Conservation (phyloP, 2,329 filamentous ascomycete genomes). For the Colletotrichum kahawae region DNA sequence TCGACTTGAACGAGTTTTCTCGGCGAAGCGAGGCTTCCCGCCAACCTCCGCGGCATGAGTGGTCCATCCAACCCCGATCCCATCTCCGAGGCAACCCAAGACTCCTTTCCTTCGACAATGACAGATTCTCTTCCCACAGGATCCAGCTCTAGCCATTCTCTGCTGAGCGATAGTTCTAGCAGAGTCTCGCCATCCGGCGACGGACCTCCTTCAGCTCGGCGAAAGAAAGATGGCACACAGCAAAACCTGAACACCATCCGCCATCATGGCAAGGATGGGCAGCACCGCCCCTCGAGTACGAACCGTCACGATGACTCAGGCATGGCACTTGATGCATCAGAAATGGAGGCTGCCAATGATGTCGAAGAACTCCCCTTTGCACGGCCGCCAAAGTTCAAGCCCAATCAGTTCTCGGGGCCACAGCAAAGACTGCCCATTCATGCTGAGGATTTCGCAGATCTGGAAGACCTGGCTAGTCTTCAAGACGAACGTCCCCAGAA, state of each 20-base stretch:
- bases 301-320: not conserved
- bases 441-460: not conserved
- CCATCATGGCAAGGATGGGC: not conserved
- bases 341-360: not conserved
- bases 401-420: constrained; percentile 11
- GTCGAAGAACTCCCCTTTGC: not conserved
- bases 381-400: not conserved
- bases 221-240: not conserved
- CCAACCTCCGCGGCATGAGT: not conserved
- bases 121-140: not conserved
- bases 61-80: not conserved
- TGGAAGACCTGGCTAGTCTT: not conserved
- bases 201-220: not conserved
- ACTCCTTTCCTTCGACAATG: not conserved
- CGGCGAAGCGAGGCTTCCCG: not conserved
- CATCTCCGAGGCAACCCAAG: not conserved
- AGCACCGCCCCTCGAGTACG: not conserved
- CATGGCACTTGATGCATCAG: not conserved
- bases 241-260: not conserved
- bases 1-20: not conserved
- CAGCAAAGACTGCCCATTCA: not conserved
- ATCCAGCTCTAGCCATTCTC: not conserved
- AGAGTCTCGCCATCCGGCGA: not conserved
- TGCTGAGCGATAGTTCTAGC: not conserved
- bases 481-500: not conserved